Conservation (phyloP, 176 grass and related monocot species). For the Stipa capillata region DNA sequence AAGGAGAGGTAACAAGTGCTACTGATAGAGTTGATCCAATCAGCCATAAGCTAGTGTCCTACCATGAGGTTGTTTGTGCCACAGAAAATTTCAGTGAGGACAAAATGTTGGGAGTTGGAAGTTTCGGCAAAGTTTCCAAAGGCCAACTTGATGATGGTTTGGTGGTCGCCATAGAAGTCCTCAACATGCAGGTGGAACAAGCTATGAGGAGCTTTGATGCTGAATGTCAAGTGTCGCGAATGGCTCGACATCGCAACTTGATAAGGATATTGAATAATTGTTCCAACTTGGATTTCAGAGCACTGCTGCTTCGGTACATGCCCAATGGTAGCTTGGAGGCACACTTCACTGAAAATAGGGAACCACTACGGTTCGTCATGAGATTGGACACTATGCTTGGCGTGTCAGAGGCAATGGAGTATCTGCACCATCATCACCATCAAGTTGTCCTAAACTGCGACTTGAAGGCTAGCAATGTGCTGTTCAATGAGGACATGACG, state of each 20-base stretch:
- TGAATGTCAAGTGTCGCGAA: background rate
- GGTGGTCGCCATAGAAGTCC: background rate
- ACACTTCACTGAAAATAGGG: background rate
- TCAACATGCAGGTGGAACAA: background rate
- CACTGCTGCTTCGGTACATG: background rate
- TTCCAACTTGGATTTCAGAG: background rate
- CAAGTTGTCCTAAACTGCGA: background rate
- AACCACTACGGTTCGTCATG: background rate
- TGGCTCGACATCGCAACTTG: background rate
- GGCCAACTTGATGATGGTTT: background rate
- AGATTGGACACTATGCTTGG: background rate
- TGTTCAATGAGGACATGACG: slow-evolving; percentile 7
- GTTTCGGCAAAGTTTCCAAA: slow-evolving; percentile 1
- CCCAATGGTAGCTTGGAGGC: background rate
- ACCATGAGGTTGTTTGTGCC: background rate
- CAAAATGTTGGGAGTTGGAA: background rate
- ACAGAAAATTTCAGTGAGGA: background rate
- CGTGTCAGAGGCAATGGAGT: background rate
- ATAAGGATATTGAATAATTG: background rate
- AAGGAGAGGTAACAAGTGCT: background rate
- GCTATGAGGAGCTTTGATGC: background rate
- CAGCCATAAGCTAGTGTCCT: background rate
- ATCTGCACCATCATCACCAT: background rate
- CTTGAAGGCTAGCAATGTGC: slow-evolving; percentile 11
- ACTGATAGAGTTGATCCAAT: background rate